Evolutionary conservation across 2,329 filamentous ascomycete genomes (phyloP), one percentile per base, ranked within the genome.

Genomic region (Fusarium sp.): DNA sequence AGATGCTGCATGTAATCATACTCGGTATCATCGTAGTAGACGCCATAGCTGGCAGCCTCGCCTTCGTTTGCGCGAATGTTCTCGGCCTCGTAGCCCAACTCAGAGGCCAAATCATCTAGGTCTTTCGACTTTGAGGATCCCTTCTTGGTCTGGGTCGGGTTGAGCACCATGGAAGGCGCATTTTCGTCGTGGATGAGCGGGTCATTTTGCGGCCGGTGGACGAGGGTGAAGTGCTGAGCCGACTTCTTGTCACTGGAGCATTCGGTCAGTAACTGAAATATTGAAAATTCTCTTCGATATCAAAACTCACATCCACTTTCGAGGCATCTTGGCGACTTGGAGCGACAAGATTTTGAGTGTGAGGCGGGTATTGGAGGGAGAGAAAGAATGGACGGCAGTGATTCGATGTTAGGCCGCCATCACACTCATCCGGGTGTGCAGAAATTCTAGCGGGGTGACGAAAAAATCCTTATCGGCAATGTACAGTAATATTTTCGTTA

Each of bases 1-100:
- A 99, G 87, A 84, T 99, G 96, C 83, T 99, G 96, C 96, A 99
- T 99, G 85, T 99, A 99, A 84, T 99, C 96, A 84, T 99, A 99
- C 80, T 94, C 90, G 74, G 94, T 93, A 84, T 99, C 96, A 83
- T 99, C 97, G 83, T 89, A 99, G 87, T 93, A 99, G 74, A 99
- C 90, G 73, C 96, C 96, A 83, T 98, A 91, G 82, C 93, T 94
- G 76, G 97, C 96, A 10, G 97, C 96, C 85, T 99, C 95, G 78
- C 97, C 97, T 84, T 99, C 96, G 82, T 99, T 98, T 66, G 90
- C 89, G 76, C 95, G 92, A 74, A 98, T 91, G 69, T 84, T 85
- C 47, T 87, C 86, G 24, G 88, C 87, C 35, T 92, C 90, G 37
- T 89, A 86, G 2, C 93, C 93, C 59, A 98, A 91, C 80, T 97